These are phyloP conservation scores for Metschnikowia colocasiae DNA, from an alignment of 805 yeast species.

Conservation along the genomic window DNA sequence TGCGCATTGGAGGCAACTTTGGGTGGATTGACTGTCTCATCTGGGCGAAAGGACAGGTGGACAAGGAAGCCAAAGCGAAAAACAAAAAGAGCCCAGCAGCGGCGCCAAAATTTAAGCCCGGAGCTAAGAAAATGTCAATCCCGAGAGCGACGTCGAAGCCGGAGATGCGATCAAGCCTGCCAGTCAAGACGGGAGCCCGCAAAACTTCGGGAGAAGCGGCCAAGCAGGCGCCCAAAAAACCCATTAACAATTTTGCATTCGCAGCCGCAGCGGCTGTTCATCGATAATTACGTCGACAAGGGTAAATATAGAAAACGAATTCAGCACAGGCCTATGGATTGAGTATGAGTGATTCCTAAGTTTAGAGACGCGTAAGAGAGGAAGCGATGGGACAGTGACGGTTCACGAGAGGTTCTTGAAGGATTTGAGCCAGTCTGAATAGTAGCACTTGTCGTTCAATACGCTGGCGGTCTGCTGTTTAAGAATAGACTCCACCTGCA, in stretches of 20 bases:
- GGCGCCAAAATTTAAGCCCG: background rate
- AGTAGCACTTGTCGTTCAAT: conserved; percentile 36
- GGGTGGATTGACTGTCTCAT: conserved; percentile 71
- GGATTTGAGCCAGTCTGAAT: conserved; percentile 33
- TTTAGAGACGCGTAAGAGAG: too few relatives aligned
- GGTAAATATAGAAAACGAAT: background rate
- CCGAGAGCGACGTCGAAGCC: background rate
- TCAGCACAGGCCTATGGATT: too few relatives aligned
- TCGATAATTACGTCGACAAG: conserved; percentile 4
- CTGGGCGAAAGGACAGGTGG: conserved; percentile 55
- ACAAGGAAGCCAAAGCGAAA: conserved; percentile 8
- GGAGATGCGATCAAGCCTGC: background rate
- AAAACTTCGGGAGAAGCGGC: conserved; percentile 1
- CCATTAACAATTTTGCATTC: conserved; percentile 36
- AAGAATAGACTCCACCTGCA: conserved; percentile 31
- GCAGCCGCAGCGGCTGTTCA: conserved; percentile 47
- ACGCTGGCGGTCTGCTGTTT: conserved; percentile 30
- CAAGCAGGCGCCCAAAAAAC: conserved; percentile 6
- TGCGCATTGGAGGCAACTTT: conserved; percentile 45
- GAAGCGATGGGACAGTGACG: too few relatives aligned
- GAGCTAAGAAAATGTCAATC: background rate
- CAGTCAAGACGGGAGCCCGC: conserved; percentile 1
- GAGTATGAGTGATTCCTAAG: too few relatives aligned
- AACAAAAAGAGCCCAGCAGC: background rate
- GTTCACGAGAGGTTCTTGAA: conserved; percentile 16